Conservation (phyloP, 2,329 filamentous ascomycete species). For the Penicillium sp. region DNA sequence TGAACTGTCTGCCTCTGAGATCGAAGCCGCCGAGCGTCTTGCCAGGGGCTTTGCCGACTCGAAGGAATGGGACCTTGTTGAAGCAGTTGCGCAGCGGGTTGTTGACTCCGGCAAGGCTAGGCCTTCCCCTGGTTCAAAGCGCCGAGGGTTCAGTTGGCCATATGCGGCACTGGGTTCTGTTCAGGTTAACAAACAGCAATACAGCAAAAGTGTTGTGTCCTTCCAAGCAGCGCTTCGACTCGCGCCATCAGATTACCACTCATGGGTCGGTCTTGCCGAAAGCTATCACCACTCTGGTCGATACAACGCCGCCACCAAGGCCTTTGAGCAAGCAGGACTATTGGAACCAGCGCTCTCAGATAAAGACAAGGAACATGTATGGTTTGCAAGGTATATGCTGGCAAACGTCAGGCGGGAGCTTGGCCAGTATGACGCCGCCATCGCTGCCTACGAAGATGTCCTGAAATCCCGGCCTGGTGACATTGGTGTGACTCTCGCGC, state of each 20-base stretch:
- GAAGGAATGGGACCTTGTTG: conserved; percentile 94
- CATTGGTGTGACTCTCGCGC: conserved; percentile 80
- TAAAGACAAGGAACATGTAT: conserved; percentile 66
- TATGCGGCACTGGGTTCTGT: conserved; percentile 91
- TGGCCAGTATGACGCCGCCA: conserved; percentile 83
- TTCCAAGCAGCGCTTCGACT: conserved; percentile 88
- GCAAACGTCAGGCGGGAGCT: conserved; percentile 92
- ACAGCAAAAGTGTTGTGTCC: conserved; percentile 80
- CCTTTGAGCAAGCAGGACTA: conserved; percentile 79
- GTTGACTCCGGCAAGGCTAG: conserved; percentile 93
- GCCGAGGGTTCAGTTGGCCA: conserved; percentile 92
- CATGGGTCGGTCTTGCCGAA: conserved; percentile 94
- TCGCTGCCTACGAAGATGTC: conserved; percentile 72
- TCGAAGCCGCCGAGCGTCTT: conserved; percentile 81
- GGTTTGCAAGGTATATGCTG: conserved; percentile 97
- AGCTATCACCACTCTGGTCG: conserved; percentile 93
- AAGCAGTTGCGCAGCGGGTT: conserved; percentile 84
- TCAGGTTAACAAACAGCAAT: conserved; percentile 91
- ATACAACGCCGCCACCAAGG: conserved; percentile 90
- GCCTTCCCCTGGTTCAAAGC: conserved; percentile 87
- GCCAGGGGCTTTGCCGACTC: conserved; percentile 84
- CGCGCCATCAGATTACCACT: conserved; percentile 84
- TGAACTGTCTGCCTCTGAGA: conserved; percentile 83
- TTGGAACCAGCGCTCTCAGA: conserved; percentile 63
- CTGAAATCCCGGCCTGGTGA: conserved; percentile 68